Base-by-base conservation (phyloP, 1,139 yeast genomes). In the Lodderomyces jiufengensis region DNA sequence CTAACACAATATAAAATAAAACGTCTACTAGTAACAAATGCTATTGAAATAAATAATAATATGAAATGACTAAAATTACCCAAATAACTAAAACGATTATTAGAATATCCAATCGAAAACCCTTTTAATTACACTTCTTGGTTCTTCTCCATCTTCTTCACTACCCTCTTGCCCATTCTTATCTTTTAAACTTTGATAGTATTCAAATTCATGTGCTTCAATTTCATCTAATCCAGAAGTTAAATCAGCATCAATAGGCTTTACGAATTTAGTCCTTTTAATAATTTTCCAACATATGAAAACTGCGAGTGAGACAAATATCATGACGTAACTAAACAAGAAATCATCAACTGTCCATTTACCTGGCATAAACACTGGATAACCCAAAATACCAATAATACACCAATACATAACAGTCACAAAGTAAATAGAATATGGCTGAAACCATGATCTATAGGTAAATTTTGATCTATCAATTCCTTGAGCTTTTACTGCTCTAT, bases 181-280 rank as follows among this genome's bases (percentile, higher is more conserved):
- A 13, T 31, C 24, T 33, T 55, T 59, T 33, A 52, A 41, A 34
- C 49, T 44, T 13, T 60, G 69, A 39, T 66, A 64, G 42, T 55
- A 64, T 34, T 63, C 65, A 41, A 64, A 65, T 45, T 68, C 74
- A 43, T 67, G 73, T 40, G 57, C 60, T 32, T 55, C 63, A 22
- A 63, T 59, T 41, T 67, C 68, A 34, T 46, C 53, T 44, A 67
- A 64, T 9, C 63, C 49, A 18, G 53, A 40, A 27, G 52, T 51
- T 38, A 67, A 52, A 40, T 66, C 64, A 21, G 66, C 68, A 18
- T 63, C 66, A 14, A 48, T 48, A 3, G 70, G 63, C 24, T 42
- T 50, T 24, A 49, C 38, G 24, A 52, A 47, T 36, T 48, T 56
- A 1, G 66, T 56, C 35, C 45, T 49, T 38, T 51, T 57, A 41